These are phyloP conservation scores for Fusarium lateritium DNA, from an alignment of 2,329 filamentous ascomycete species.

Conservation along the genomic window DNA sequence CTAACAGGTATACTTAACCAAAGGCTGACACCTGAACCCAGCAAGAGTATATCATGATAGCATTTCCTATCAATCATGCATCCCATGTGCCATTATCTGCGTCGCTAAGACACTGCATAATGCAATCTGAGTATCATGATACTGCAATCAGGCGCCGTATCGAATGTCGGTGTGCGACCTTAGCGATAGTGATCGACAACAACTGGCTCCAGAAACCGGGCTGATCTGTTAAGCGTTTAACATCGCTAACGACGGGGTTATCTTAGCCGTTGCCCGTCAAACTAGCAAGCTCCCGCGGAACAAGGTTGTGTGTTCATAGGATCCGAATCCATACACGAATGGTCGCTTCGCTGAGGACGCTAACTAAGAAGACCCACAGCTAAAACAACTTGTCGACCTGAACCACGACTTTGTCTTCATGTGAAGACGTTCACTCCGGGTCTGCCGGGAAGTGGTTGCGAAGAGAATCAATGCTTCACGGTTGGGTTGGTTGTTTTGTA, in stretches of 20 bases:
- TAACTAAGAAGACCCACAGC: background rate
- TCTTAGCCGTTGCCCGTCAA: background rate
- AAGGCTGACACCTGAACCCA: background rate
- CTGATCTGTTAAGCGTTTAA: background rate
- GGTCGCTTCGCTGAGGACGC: too few species aligned
- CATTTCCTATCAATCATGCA: background rate
- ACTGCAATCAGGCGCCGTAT: background rate
- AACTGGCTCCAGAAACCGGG: background rate
- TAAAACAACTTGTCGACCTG: background rate
- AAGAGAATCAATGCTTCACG: too few species aligned
- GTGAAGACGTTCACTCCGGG: background rate
- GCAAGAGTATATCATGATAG: background rate
- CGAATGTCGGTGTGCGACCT: background rate
- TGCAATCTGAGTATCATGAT: background rate
- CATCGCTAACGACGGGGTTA: background rate
- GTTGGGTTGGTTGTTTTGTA: too few species aligned
- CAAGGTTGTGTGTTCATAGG: background rate
- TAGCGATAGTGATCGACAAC: background rate
- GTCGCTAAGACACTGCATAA: background rate
- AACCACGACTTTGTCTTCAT: background rate
- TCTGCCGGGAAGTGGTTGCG: too few species aligned
- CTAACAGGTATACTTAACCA: background rate
- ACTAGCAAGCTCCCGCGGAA: background rate
- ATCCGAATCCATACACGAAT: background rate
- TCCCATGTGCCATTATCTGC: background rate